Evolutionary conservation across 2,329 filamentous ascomycete genomes (phyloP), one percentile per base, ranked within the genome.

Genomic region (Dactylellina haptotyla): DNA sequence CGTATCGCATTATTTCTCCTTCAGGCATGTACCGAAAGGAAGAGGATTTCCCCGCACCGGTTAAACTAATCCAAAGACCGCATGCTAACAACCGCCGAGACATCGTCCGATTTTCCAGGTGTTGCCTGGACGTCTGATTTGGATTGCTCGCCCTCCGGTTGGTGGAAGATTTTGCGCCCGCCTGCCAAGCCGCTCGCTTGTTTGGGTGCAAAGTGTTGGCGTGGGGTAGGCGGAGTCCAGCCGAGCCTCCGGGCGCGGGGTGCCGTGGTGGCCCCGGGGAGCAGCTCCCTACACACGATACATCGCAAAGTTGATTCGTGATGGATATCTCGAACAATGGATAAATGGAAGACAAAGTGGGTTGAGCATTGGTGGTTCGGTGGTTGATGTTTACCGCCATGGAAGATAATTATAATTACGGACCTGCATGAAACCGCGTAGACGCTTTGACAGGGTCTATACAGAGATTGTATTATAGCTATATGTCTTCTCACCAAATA

Each of bases 231-330:
- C 69, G 61, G 69, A 41, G 9, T 48, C 46, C 12, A 46, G 69
- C 61, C 61, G 61, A 66, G 69, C 23, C 54, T 65, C 61, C 69
- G 69, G 69, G 69, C 69, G 69, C 69, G 69, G 69, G 69, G 69
- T 72, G 59, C 32, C 9, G 6, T 10, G 8, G 9, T 32, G 37
- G 3, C 41, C 41, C 23, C 45, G 20, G 14, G 32, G 30, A 14
- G 14, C 20, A 18, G 30, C 23, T 23, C 20, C 5, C 5, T 2
- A 45, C 5, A 45, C 23, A 1, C 3, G 23, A 20, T n/a, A 4
- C 20, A 26, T 34, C 10, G 32, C n/a, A n/a, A 30, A 58, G n/a
- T 12, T 37, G 14, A 6, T 14, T 34, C 32, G 6, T 34, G 6
- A 34, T 6, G 14, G 6, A 34, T 34, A 14, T 34, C 6, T 34